A percentile compares a stretch with the other conserved stretches of the same genome.
phyloP scores from a whole-genome alignment of 345 rosid genomes.

The Viola odorata region DNA sequence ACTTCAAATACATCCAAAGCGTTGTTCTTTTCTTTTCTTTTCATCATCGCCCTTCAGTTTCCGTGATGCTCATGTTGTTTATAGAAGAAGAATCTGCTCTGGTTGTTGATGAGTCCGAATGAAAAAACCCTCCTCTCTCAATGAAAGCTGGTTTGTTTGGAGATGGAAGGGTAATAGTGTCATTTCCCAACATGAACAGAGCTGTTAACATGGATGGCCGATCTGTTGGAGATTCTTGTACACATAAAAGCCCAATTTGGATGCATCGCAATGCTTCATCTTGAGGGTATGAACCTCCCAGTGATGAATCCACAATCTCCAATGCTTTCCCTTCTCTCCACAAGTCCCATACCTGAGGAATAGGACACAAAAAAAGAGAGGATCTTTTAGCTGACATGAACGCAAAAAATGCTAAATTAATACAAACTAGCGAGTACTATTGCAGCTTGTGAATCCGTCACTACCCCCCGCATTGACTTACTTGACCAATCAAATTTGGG shows the following conservation, averaged over 20 bases:
- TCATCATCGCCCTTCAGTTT: background rate
- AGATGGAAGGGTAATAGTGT: background rate
- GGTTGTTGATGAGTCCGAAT: background rate
- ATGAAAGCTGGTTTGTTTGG: slow-evolving; percentile 1
- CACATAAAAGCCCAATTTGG: slow-evolving; percentile 5
- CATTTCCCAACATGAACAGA: slow-evolving; percentile 4
- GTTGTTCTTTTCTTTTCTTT: too few species aligned
- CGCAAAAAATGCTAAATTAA: too few species aligned
- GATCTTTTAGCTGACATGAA: background rate
- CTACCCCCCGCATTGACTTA: background rate
- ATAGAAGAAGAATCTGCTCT: background rate
- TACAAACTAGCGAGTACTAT: too few species aligned
- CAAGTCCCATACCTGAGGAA: slow-evolving; percentile 5
- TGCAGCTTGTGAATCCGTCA: too few species aligned
- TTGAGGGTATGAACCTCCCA: slow-evolving; percentile 1
- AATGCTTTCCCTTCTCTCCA: slow-evolving; percentile 4
- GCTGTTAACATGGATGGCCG: slow-evolving; percentile 4
- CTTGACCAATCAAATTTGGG: background rate
- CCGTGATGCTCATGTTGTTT: background rate
- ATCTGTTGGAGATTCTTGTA: slow-evolving; percentile 2
- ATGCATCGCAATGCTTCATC: background rate
- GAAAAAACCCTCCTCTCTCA: background rate
- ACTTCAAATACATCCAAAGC: too few species aligned
- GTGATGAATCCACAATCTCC: background rate
- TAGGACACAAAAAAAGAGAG: background rate